Percentiles rank a stretch among this genome's conserved stretches.
These are phyloP conservation scores for Fusarium sp. DNA, from an alignment of 2,329 filamentous ascomycete genomes.

Conservation along the genomic window DNA sequence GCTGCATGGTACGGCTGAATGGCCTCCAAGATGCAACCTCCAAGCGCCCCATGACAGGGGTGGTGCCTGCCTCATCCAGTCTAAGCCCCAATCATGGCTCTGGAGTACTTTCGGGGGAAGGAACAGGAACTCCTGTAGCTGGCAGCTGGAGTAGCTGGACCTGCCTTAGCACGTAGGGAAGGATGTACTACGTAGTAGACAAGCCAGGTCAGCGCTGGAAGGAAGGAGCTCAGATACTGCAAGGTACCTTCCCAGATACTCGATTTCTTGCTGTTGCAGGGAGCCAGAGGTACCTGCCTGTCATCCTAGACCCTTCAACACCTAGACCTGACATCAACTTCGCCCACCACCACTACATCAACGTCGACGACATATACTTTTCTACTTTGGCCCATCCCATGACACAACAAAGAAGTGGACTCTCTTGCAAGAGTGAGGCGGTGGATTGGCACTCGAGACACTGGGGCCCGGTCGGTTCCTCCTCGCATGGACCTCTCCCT, in stretches of 20 bases:
- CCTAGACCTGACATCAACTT: background rate
- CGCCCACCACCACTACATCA: slow-evolving; percentile 10
- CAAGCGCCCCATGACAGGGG: slow-evolving; percentile 37
- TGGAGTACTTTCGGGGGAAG: slow-evolving; percentile 32
- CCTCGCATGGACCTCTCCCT: slow-evolving; percentile 10
- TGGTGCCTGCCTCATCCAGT: slow-evolving; percentile 18
- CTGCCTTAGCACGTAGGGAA: slow-evolving; percentile 36
- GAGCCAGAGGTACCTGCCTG: slow-evolving; percentile 8
- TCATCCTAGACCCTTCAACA: background rate
- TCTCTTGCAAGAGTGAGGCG: background rate
- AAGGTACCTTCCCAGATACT: slow-evolving; percentile 28
- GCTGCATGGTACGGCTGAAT: background rate
- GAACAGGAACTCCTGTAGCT: slow-evolving; percentile 33
- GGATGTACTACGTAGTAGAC: slow-evolving; percentile 12
- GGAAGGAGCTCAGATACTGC: slow-evolving; percentile 25
- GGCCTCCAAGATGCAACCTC: slow-evolving; percentile 17
- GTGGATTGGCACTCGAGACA: slow-evolving; percentile 1
- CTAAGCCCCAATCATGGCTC: slow-evolving; percentile 24
- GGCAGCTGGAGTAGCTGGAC: slow-evolving; percentile 24
- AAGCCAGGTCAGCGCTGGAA: slow-evolving; percentile 31
- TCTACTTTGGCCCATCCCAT: slow-evolving; percentile 21
- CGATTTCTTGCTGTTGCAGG: background rate
- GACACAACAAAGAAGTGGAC: slow-evolving; percentile 18
- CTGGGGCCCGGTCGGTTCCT: slow-evolving; percentile 2
- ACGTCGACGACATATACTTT: slow-evolving; percentile 25